Evolutionary conservation across 768 basidiomycete genomes (phyloP).

Genomic region (Russula dissimulans): DNA sequence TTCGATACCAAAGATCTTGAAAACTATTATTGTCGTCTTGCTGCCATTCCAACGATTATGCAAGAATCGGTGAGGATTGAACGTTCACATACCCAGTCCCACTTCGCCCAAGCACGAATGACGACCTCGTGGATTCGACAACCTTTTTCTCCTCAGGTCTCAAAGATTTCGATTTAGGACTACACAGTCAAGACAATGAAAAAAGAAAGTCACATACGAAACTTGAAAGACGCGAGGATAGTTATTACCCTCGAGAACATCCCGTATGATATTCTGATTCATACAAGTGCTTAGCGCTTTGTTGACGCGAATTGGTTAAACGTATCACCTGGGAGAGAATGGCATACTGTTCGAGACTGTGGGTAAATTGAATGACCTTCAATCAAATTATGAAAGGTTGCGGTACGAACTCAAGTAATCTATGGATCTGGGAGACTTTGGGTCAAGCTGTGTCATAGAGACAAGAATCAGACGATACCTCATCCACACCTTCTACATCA

Average conservation of each 20-base stretch:
- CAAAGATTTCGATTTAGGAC: background rate
- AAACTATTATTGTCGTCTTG: slow-evolving; percentile 70
- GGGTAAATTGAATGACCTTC: background rate
- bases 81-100: slow-evolving; percentile 51
- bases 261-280: background rate
- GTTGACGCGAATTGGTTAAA: background rate
- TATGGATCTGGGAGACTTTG: background rate
- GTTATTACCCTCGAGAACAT: slow-evolving; percentile 13
- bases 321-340: slow-evolving; percentile 6
- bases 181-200: background rate
- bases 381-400: background rate
- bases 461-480: background rate
- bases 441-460: background rate
- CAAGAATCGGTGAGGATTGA: background rate
- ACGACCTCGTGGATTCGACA: slow-evolving; percentile 10
- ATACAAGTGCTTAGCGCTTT: background rate
- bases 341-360: slow-evolving; percentile 16
- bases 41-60: slow-evolving; percentile 26
- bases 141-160: slow-evolving; percentile 15
- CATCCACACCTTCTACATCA: slow-evolving; percentile 1
- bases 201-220: slow-evolving; percentile 3
- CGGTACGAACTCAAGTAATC: slow-evolving; percentile 8
- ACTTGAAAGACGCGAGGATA: slow-evolving; percentile 13
- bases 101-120: slow-evolving; percentile 37
- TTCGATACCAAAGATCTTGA: slow-evolving; percentile 66